Percentiles rank a stretch among this genome's conserved stretches.
Evolutionary conservation across 768 basidiomycete genomes (phyloP).

Genomic region (Kockovaella imperatae): DNA sequence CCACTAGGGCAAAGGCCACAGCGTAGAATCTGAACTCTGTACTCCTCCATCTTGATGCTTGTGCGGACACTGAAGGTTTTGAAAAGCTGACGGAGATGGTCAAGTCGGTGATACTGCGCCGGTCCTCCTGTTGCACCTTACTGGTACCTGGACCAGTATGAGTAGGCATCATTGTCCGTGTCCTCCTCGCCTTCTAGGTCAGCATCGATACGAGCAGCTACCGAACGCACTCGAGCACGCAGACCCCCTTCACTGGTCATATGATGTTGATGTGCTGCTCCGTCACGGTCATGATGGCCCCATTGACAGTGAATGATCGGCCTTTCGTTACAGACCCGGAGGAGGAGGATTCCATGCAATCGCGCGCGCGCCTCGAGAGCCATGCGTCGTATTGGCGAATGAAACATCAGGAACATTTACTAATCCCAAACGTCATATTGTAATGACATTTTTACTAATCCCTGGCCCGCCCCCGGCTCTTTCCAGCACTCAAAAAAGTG

Average conservation of each 20-base stretch:
- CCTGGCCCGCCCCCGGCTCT: too few species aligned
- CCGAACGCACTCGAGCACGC: not conserved
- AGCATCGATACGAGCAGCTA: not conserved
- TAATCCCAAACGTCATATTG: not conserved
- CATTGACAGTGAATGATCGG: not conserved
- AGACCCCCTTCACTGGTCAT: not conserved
- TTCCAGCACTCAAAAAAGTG: too few species aligned
- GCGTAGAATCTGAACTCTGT: conserved; percentile 74
- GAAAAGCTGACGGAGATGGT: conserved; percentile 13
- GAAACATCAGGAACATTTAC: not conserved
- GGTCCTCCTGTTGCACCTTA: not conserved
- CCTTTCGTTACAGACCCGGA: not conserved
- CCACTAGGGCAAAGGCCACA: conserved; percentile 53
- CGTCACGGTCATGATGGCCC: not conserved
- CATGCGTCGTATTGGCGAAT: too few species aligned
- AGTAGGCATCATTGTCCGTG: not conserved
- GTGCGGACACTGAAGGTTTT: not conserved
- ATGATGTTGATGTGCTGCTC: not conserved
- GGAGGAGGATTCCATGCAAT: too few species aligned
- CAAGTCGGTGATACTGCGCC: not conserved
- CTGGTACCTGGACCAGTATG: not conserved
- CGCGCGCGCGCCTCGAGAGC: too few species aligned
- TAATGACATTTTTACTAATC: too few species aligned
- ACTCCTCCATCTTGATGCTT: conserved; percentile 62
- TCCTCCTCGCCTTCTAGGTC: not conserved